phyloP scores from a whole-genome alignment of 495 filamentous ascomycete genomes.

The Lasiosphaeria ovina region DNA sequence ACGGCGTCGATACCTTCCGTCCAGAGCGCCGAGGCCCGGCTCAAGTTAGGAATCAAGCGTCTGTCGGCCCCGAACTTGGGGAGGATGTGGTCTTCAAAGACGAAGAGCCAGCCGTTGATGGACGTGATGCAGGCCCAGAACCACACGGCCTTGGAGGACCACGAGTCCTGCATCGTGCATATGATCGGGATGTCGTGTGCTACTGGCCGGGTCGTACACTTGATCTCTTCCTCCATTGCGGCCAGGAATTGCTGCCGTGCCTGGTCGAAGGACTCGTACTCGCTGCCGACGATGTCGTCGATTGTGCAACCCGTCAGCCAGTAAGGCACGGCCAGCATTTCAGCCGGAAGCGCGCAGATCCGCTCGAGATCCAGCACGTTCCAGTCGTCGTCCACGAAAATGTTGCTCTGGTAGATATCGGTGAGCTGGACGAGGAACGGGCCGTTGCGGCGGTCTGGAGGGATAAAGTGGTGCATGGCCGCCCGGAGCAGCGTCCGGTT shows the following conservation, averaged over 20 bases:
- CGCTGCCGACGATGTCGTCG: conserved; percentile 18
- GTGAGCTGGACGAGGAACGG: conserved; percentile 23
- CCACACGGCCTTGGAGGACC: conserved; percentile 23
- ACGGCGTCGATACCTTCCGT: conserved; percentile 1
- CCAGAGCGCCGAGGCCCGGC: conserved; percentile 3
- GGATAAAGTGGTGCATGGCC: conserved; percentile 24
- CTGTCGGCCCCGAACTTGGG: conserved; percentile 5
- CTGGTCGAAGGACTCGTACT: conserved; percentile 9
- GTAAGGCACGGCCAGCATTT: conserved; percentile 29
- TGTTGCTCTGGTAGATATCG: conserved; percentile 30
- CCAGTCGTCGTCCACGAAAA: conserved; percentile 36
- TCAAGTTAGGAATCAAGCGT: not conserved
- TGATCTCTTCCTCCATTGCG: conserved; percentile 20
- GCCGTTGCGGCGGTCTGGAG: conserved; percentile 16
- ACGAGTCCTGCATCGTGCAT: conserved; percentile 15
- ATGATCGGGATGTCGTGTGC: conserved; percentile 7
- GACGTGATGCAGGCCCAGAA: conserved; percentile 24
- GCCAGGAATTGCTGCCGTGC: conserved; percentile 18
- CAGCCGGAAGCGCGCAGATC: conserved; percentile 27
- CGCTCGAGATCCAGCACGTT: conserved; percentile 31
- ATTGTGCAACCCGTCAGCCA: conserved; percentile 31
- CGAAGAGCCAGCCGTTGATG: conserved; percentile 18
- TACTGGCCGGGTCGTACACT: not conserved
- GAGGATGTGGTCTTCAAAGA: conserved; percentile 9
- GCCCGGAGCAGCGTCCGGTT: conserved; percentile 27